Percentiles rank a stretch among this genome's conserved stretches.
Evolutionary conservation across 768 basidiomycete genomes (phyloP).

Genomic region (Phylloporus sp.): DNA sequence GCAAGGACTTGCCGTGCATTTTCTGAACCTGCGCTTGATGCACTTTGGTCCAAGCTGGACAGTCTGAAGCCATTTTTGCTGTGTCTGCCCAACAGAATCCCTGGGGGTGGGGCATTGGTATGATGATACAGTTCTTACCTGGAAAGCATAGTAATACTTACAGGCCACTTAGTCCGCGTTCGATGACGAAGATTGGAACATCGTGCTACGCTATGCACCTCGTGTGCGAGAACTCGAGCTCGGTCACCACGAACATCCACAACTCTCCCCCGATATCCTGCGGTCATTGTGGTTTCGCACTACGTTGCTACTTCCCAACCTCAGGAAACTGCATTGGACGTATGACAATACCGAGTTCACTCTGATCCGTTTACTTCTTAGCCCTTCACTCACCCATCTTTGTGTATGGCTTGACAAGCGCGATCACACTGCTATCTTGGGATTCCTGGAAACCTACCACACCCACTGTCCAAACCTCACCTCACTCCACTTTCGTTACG

Average conservation of each 20-base stretch:
- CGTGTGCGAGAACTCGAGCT: not conserved
- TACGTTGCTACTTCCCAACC: not conserved
- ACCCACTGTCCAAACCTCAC: not conserved
- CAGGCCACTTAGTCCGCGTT: not conserved
- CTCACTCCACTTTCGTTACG: not conserved
- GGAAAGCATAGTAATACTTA: not conserved
- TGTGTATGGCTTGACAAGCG: not conserved
- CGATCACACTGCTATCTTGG: not conserved
- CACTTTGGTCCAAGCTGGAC: constrained; percentile 12
- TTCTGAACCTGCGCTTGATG: constrained; percentile 9
- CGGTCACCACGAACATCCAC: not conserved
- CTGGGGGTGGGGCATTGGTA: not conserved
- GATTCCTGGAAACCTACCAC: not conserved
- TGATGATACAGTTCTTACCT: not conserved
- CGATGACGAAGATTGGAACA: not conserved
- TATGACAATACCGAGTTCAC: not conserved
- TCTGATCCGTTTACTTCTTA: not conserved
- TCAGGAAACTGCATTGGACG: not conserved
- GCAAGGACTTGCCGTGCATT: not conserved
- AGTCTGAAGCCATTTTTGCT: constrained; percentile 3
- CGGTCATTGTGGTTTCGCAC: not conserved
- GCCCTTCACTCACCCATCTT: not conserved
- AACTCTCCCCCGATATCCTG: not conserved
- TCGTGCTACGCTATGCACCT: not conserved
- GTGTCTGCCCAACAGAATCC: constrained; percentile 2